These are phyloP conservation scores for Setaria italica DNA, from an alignment of 202 grass and related monocot species.

Conservation along the genomic window DNA sequence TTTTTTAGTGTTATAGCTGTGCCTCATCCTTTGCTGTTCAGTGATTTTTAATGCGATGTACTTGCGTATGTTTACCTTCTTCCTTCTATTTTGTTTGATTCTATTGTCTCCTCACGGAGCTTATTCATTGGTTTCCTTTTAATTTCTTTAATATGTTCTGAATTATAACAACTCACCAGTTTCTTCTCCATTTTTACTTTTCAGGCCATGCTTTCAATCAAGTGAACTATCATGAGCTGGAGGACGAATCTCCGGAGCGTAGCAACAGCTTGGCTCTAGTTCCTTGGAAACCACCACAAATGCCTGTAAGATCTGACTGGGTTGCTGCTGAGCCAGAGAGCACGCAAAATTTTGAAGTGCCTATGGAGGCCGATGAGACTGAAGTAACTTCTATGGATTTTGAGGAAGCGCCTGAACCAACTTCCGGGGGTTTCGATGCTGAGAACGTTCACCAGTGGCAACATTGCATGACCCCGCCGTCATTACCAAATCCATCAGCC, in stretches of 20 bases:
- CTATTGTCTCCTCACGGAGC: conserved; percentile 9
- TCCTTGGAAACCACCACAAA: conserved; percentile 69
- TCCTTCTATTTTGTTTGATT: conserved; percentile 32
- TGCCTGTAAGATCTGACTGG: conserved; percentile 40
- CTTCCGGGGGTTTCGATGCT: not conserved
- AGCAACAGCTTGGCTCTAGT: conserved; percentile 71
- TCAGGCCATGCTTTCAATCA: conserved; percentile 63
- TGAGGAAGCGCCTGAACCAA: conserved; percentile 51
- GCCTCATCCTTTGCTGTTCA: not conserved
- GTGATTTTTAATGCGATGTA: not conserved
- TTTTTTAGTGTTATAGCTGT: conserved; percentile 3
- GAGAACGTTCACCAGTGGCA: conserved; percentile 63
- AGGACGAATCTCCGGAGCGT: conserved; percentile 57
- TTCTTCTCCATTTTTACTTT: conserved; percentile 18
- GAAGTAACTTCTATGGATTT: conserved; percentile 73
- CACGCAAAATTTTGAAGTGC: conserved; percentile 31
- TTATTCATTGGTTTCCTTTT: conserved; percentile 13
- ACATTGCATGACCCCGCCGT: conserved; percentile 64
- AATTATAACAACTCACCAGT: not conserved
- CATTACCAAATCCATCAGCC: conserved; percentile 50
- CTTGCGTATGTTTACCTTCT: conserved; percentile 20
- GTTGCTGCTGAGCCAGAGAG: conserved; percentile 17
- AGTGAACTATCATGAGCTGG: conserved; percentile 49
- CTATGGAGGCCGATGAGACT: conserved; percentile 71
- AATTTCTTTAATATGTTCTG: conserved; percentile 29